Evolutionary conservation across 495 filamentous ascomycete genomes (phyloP).

Genomic region (Tuber calosporum): DNA sequence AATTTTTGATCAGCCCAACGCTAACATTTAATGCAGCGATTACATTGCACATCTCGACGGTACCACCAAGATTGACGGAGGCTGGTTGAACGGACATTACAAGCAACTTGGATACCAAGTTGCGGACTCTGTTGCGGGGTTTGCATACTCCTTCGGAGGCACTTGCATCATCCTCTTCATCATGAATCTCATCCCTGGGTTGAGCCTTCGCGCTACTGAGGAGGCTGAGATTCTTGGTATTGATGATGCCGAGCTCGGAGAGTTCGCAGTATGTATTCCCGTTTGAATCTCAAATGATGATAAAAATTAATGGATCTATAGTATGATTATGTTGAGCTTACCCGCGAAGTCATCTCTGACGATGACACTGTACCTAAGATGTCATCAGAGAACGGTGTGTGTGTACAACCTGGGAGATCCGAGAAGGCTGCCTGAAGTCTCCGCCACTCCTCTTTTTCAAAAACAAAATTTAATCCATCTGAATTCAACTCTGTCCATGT

Average conservation of each 20-base stretch:
- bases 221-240: constrained; percentile 87
- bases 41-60: constrained; percentile 89
- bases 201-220: constrained; percentile 70
- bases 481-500: neutral
- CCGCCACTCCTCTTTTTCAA: neutral
- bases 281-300: neutral
- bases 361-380: constrained; percentile 44
- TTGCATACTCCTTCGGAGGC: constrained; percentile 77
- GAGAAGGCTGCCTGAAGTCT: neutral
- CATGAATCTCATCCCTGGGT: constrained; percentile 77
- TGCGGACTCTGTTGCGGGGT: constrained; percentile 75
- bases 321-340: constrained; percentile 94
- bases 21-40: constrained; percentile 49
- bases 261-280: constrained; percentile 59
- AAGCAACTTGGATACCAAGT: constrained; percentile 82
- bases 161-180: constrained; percentile 81
- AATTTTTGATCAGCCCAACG: neutral
- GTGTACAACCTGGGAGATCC: neutral
- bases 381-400: constrained; percentile 25
- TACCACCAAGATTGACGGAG: constrained; percentile 60
- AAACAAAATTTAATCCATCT: neutral
- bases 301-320: constrained; percentile 14
- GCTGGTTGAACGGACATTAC: constrained; percentile 88
- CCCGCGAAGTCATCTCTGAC: constrained; percentile 68
- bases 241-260: constrained; percentile 91